phyloP scores from a whole-genome alignment of 176 grass and related monocot genomes.

The Ananas comosus region DNA sequence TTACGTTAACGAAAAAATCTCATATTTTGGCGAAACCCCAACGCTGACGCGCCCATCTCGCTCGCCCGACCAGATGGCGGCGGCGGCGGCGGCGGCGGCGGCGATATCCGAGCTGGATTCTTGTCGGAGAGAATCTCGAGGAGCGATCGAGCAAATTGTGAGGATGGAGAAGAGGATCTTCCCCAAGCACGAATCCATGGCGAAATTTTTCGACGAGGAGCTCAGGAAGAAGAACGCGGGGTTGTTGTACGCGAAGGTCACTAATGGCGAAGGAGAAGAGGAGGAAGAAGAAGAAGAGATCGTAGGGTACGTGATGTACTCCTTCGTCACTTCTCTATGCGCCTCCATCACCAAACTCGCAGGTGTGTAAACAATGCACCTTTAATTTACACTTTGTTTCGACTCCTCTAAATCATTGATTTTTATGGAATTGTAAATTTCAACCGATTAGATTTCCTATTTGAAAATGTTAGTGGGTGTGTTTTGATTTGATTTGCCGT shows the following conservation, averaged over 20 bases:
- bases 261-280: constrained; percentile 1
- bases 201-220: constrained; percentile 57
- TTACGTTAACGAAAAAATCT: too few relatives aligned
- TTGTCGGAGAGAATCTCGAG: constrained; percentile 23
- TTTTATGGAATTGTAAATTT: too few relatives aligned
- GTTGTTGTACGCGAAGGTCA: constrained; percentile 42
- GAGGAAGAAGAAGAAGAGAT: constrained; percentile 29
- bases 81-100: constrained; percentile 4
- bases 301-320: constrained; percentile 74
- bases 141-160: constrained; percentile 48
- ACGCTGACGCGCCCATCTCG: too few relatives aligned
- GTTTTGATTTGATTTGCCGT: too few relatives aligned
- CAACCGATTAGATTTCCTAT: too few relatives aligned
- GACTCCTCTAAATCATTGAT: too few relatives aligned
- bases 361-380: constrained; percentile 30
- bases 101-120: constrained; percentile 49
- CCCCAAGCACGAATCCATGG: constrained; percentile 91
- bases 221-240: constrained; percentile 59
- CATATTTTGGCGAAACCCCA: too few relatives aligned
- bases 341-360: constrained; percentile 89
- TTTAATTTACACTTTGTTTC: neutral
- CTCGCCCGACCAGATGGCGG: too few relatives aligned
- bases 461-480: too few relatives aligned
- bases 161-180: constrained; percentile 72
- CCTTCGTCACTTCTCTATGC: constrained; percentile 59